Evolutionary conservation across 2,329 filamentous ascomycete genomes (phyloP), one percentile per base, ranked within the genome.

Genomic region (Trichoderma cornu-damae): DNA sequence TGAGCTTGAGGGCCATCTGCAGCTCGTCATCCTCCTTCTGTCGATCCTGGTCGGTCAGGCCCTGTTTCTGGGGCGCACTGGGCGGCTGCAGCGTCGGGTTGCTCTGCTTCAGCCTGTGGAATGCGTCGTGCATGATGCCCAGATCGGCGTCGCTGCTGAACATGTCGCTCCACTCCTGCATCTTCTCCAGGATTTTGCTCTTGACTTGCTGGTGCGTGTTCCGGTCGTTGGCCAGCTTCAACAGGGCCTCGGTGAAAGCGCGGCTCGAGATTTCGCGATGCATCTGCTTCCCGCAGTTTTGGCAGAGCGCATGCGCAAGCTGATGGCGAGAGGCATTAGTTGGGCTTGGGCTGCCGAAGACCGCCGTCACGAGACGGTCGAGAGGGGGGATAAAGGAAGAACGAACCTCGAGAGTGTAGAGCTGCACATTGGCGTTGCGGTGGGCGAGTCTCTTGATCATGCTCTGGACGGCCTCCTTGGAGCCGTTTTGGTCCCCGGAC

Each of bases 201-300:
- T 97, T 97, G 70, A 99, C 94, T 72, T 96, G 90, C 69, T 88
- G 87, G 72, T 97, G 94, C 52, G 93, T 96, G 72, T 96, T 99
- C 75, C 92, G 84, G 73, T 99, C 94, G 75, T 87, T 90, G 62
- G 94, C 92, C 59, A 99, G 82, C 69, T 94, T 87, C 62, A 97
- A 79, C 47, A 99, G 79, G 59, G 93, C 90, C 70, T 99, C 94
- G 63, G 94, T 99, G 71, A 96, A 96, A 70, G 90, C 92, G 67
- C 91, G 87, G 64, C 89, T 94, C 28, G 92, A 88, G 59, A 96
- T 79, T 75, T 96, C 92, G 72, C 89, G 88, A 75, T 96, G 91
- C 74, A 96, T 88, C 63, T 83, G 81, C 60, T 87, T 82, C 50
- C 90, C 92, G 70, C 92, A 96, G 75, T 96, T 96, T 70, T 96